Evolutionary conservation across 164 flowering plant genomes (phyloP).

Genomic region (Piper longum): DNA sequence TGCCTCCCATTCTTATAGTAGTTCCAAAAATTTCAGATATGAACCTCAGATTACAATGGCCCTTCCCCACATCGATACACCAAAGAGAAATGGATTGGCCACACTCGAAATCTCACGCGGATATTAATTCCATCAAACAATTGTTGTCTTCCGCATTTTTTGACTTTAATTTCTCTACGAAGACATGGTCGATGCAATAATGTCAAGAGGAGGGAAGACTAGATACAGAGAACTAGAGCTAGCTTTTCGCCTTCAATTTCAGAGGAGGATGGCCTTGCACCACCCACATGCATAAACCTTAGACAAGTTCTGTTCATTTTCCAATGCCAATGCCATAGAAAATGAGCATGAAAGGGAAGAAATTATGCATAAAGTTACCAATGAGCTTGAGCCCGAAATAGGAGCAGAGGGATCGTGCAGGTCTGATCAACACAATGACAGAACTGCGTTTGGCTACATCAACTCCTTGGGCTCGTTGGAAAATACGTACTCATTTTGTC

Average conservation of each 20-base stretch:
- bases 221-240: not conserved
- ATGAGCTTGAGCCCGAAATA: not conserved
- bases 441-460: not conserved
- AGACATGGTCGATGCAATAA: not conserved
- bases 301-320: too few species aligned
- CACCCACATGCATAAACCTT: too few species aligned
- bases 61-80: not conserved
- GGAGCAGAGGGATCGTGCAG: not conserved
- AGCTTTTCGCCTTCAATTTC: not conserved
- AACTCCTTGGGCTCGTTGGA: not conserved
- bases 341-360: not conserved
- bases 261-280: not conserved
- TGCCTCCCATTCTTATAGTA: constrained; percentile 4
- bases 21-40: too few species aligned
- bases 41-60: not conserved
- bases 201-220: not conserved
- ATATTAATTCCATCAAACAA: not conserved
- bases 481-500: too few species aligned
- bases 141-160: not conserved
- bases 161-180: not conserved
- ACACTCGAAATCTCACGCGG: not conserved
- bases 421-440: not conserved
- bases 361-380: not conserved
- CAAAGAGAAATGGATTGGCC: not conserved
- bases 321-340: not conserved